These are phyloP conservation scores for Catenaria anguillulae DNA, from an alignment of 371 early-diverging fungal species.

Conservation along the genomic window DNA sequence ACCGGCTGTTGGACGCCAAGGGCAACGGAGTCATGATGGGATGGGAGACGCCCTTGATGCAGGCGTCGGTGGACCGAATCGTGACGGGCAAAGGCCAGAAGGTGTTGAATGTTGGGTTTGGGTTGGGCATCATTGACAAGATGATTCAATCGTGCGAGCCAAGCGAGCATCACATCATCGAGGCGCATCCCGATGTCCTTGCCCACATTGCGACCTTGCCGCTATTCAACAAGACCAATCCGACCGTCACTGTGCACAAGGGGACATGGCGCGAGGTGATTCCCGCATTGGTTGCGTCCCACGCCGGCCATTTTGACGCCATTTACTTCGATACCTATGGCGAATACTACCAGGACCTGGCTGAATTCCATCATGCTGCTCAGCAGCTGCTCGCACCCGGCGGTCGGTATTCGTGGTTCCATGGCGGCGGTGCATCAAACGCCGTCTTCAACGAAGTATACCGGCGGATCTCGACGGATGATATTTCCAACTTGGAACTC, in stretches of 20 bases:
- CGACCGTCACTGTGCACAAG: constrained; percentile 52
- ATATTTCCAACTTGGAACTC: constrained; percentile 63
- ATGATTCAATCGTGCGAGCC: constrained; percentile 56
- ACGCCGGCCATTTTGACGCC: constrained; percentile 44
- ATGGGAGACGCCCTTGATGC: constrained; percentile 92
- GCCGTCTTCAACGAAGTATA: constrained; percentile 90
- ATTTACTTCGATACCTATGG: constrained; percentile 92
- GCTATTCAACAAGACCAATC: constrained; percentile 58
- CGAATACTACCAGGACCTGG: constrained; percentile 80
- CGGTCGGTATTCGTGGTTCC: constrained; percentile 76
- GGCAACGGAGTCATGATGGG: constrained; percentile 95
- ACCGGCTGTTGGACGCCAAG: constrained; percentile 63
- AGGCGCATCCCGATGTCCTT: constrained; percentile 94
- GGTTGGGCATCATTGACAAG: constrained; percentile 78
- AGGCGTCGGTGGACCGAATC: constrained; percentile 66
- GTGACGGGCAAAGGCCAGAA: constrained; percentile 45
- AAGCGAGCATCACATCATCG: constrained; percentile 71
- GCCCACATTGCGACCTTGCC: constrained; percentile 65
- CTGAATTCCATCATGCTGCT: constrained; percentile 67
- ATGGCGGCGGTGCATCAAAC: constrained; percentile 84
- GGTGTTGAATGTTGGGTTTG: constrained; percentile 78
- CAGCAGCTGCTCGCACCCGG: constrained; percentile 56
- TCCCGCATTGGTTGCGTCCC: constrained; percentile 44
- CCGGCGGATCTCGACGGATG: constrained; percentile 65
- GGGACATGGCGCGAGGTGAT: constrained; percentile 89